phyloP scores from a whole-genome alignment of 2,329 filamentous ascomycete species.

The Diaporthe sp. region DNA sequence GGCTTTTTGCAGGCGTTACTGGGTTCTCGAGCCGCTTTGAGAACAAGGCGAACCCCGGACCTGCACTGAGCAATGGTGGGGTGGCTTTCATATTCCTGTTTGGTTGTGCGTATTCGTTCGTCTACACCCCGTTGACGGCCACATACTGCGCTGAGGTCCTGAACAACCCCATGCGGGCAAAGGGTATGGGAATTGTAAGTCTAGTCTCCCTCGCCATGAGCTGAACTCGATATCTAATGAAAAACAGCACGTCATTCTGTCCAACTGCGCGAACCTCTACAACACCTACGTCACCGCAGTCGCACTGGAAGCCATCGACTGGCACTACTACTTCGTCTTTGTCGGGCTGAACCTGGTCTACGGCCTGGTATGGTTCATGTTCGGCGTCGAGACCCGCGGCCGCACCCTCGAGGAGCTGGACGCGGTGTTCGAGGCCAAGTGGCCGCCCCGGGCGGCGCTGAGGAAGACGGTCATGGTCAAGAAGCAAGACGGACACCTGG shows the following conservation, averaged over 20 bases:
- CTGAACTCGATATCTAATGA: slow-evolving; percentile 20
- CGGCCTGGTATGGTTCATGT: slow-evolving; percentile 46
- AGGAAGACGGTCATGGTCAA: slow-evolving; percentile 49
- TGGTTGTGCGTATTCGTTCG: slow-evolving; percentile 40
- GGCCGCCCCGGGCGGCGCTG: slow-evolving; percentile 54
- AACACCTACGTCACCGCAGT: slow-evolving; percentile 51
- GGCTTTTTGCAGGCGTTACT: slow-evolving; percentile 40
- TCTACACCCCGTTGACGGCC: slow-evolving; percentile 41
- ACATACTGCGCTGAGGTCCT: slow-evolving; percentile 42
- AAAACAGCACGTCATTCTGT: slow-evolving; percentile 44
- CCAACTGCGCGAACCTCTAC: slow-evolving; percentile 50
- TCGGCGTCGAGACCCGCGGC: slow-evolving; percentile 50
- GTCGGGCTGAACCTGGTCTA: slow-evolving; percentile 51
- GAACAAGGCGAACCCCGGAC: slow-evolving; percentile 23
- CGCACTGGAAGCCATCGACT: slow-evolving; percentile 49
- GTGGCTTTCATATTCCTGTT: slow-evolving; percentile 42
- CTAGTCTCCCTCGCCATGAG: background rate
- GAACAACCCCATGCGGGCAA: slow-evolving; percentile 37
- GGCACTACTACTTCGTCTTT: slow-evolving; percentile 50
- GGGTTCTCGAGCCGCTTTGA: slow-evolving; percentile 45
- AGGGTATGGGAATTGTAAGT: slow-evolving; percentile 50
- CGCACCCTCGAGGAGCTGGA: slow-evolving; percentile 60
- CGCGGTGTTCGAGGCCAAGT: slow-evolving; percentile 55
- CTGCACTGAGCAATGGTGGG: slow-evolving; percentile 37
- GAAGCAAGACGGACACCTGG: slow-evolving; percentile 39